A percentile compares a stretch with the other conserved stretches of the same genome.
Conservation (phyloP, 805 yeast genomes). For the Hanseniaspora occidentalis region DNA sequence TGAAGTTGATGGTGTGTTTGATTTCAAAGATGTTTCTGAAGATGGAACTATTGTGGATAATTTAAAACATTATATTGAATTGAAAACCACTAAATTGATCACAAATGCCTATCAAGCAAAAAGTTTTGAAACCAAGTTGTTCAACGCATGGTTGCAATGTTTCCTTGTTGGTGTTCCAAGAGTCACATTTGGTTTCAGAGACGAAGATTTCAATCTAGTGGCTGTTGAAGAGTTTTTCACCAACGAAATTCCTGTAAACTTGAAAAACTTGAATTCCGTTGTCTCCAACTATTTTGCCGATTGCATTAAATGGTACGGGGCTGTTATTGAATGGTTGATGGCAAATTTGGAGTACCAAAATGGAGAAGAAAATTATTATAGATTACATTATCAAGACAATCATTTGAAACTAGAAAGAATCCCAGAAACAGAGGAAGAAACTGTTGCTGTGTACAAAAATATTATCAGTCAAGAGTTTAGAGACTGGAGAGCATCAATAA, state of each 20-base stretch:
- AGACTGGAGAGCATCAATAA: constrained; percentile 34
- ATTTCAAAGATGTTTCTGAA: constrained; percentile 37
- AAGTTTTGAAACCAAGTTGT: constrained; percentile 63
- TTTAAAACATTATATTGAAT: constrained; percentile 67
- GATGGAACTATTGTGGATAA: constrained; percentile 24
- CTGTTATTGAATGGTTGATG: constrained; percentile 67
- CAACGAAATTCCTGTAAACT: constrained; percentile 60
- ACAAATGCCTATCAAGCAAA: constrained; percentile 43
- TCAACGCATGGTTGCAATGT: constrained; percentile 87
- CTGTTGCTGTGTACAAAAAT: constrained; percentile 27
- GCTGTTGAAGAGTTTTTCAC: constrained; percentile 66
- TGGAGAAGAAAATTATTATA: constrained; percentile 4
- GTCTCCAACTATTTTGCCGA: constrained; percentile 57
- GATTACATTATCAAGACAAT: constrained; percentile 34
- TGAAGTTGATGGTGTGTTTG: constrained; percentile 87
- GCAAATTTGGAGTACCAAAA: constrained; percentile 25
- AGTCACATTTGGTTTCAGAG: constrained; percentile 78
- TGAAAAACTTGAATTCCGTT: constrained; percentile 34
- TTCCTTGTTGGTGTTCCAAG: constrained; percentile 77
- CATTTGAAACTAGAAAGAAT: constrained; percentile 39
- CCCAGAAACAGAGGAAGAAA: constrained; percentile 24
- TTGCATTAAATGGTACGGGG: constrained; percentile 77
- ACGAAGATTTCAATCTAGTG: constrained; percentile 49
- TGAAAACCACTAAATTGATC: constrained; percentile 58
- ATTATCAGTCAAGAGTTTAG: constrained; percentile 39